Evolutionary conservation across 2,329 filamentous ascomycete genomes (phyloP).

Genomic region (Coccinonectria pachysandricola): DNA sequence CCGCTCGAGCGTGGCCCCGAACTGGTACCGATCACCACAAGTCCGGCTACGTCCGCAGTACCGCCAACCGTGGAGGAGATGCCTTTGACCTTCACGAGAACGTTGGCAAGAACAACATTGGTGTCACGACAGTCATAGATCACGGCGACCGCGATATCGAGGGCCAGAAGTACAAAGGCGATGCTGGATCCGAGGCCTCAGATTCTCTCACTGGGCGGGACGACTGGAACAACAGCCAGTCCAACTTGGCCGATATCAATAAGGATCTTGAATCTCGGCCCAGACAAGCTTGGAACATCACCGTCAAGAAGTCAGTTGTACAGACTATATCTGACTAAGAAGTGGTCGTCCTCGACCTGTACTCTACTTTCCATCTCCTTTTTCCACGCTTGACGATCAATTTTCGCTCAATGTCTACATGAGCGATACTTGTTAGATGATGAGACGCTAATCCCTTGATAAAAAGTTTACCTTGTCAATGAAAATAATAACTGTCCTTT

Average conservation of each 20-base stretch:
- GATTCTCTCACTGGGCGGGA: slow-evolving; percentile 2
- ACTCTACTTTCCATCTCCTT: no score
- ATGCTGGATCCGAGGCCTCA: slow-evolving; percentile 3
- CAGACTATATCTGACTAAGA: no score
- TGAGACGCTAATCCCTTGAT: no score
- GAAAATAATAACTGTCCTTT: no score
- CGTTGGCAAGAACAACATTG: slow-evolving; percentile 4
- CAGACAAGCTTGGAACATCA: slow-evolving; percentile 14
- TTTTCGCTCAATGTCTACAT: no score
- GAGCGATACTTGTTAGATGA: no score
- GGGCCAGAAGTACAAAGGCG: slow-evolving; percentile 6
- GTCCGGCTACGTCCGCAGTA: slow-evolving; percentile 12
- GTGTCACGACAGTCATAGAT: slow-evolving; percentile 16
- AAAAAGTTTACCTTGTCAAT: no score
- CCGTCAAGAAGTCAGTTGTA: slow-evolving; percentile 15
- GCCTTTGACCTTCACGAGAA: slow-evolving; percentile 7
- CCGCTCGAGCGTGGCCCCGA: slow-evolving; percentile 10
- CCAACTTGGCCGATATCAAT: slow-evolving; percentile 8
- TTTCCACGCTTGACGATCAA: no score
- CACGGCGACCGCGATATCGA: slow-evolving; percentile 6
- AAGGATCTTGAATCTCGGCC: slow-evolving; percentile 2
- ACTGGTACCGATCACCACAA: slow-evolving; percentile 10
- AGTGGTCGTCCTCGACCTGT: no score
- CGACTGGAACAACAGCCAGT: slow-evolving; percentile 16
- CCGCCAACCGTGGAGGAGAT: slow-evolving; percentile 4